A percentile compares a stretch with the other conserved stretches of the same genome.
These are phyloP conservation scores for Aspergillus unguis DNA, from an alignment of 2,329 filamentous ascomycete species.

Conservation along the genomic window DNA sequence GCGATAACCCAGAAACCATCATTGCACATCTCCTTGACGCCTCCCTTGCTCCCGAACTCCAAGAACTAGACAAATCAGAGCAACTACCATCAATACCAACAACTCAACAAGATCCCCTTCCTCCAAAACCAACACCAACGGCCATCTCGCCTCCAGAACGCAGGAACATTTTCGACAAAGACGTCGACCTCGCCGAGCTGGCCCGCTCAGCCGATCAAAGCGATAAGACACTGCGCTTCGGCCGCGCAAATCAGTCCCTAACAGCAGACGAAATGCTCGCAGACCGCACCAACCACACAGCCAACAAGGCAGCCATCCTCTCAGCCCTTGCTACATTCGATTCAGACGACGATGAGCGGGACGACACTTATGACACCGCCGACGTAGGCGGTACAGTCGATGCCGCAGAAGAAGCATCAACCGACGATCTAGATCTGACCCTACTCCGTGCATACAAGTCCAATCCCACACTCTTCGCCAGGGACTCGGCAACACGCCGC, in stretches of 20 bases:
- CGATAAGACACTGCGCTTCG: slow-evolving; percentile 64
- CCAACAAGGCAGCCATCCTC: slow-evolving; percentile 80
- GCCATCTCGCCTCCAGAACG: slow-evolving; percentile 41
- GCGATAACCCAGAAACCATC: slow-evolving; percentile 72
- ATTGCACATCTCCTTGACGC: slow-evolving; percentile 78
- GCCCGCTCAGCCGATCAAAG: slow-evolving; percentile 48
- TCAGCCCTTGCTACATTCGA: slow-evolving; percentile 87
- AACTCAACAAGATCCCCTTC: slow-evolving; percentile 52
- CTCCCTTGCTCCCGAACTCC: slow-evolving; percentile 67
- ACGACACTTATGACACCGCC: slow-evolving; percentile 91
- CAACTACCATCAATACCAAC: slow-evolving; percentile 38
- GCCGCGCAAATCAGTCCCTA: slow-evolving; percentile 59
- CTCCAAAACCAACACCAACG: slow-evolving; percentile 48
- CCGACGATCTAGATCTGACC: slow-evolving; percentile 56
- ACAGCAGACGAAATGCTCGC: slow-evolving; percentile 71
- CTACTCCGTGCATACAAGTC: slow-evolving; percentile 71
- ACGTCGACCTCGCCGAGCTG: slow-evolving; percentile 69
- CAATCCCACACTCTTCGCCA: slow-evolving; percentile 63
- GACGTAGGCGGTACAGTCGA: slow-evolving; percentile 91
- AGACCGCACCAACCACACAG: slow-evolving; percentile 59
- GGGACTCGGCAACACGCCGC: slow-evolving; percentile 68
- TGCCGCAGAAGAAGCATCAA: slow-evolving; percentile 45
- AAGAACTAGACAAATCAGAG: slow-evolving; percentile 61
- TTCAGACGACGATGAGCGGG: slow-evolving; percentile 90
- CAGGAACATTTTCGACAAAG: slow-evolving; percentile 74